A percentile compares a stretch with the other conserved stretches of the same genome.
These are phyloP conservation scores for Ustilago curta DNA, from an alignment of 1,284 basidiomycete species.

Conservation along the genomic window DNA sequence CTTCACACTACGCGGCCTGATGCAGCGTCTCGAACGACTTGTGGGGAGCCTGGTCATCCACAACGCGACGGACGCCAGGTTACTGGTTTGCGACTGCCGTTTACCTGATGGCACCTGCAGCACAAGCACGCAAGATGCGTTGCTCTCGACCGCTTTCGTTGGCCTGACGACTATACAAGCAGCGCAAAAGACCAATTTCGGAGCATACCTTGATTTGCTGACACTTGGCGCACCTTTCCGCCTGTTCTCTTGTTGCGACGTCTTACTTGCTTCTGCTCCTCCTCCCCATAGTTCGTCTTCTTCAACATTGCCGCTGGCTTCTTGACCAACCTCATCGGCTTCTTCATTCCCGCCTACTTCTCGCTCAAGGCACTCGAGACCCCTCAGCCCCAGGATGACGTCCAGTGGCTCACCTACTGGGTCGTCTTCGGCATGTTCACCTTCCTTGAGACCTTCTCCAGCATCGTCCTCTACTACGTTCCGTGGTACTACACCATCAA, in stretches of 20 bases:
- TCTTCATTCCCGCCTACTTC: slow-evolving; percentile 69
- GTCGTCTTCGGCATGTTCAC: slow-evolving; percentile 69
- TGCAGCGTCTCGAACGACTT: not conserved
- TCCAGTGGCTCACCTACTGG: slow-evolving; percentile 70
- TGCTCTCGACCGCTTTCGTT: not conserved
- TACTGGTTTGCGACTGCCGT: not conserved
- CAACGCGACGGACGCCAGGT: not conserved
- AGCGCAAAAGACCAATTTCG: not conserved
- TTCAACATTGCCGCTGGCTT: slow-evolving; percentile 69
- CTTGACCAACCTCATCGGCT: slow-evolving; percentile 68
- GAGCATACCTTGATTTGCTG: not conserved
- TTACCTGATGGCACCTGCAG: not conserved
- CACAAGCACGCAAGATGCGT: not conserved
- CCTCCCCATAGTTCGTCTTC: slow-evolving; percentile 70
- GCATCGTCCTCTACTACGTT: slow-evolving; percentile 74
- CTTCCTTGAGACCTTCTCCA: slow-evolving; percentile 67
- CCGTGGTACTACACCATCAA: slow-evolving; percentile 88
- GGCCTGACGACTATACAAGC: not conserved
- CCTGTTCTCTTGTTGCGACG: slow-evolving; percentile 36
- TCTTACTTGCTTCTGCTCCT: not conserved
- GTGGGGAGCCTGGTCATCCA: not conserved
- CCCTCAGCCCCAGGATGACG: slow-evolving; percentile 68
- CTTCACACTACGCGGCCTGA: not conserved
- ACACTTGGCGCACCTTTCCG: slow-evolving; percentile 30
- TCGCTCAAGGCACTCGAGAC: slow-evolving; percentile 68